These are phyloP conservation scores for Didymella glomerata DNA, from an alignment of 2,329 filamentous ascomycete genomes.

Conservation along the genomic window DNA sequence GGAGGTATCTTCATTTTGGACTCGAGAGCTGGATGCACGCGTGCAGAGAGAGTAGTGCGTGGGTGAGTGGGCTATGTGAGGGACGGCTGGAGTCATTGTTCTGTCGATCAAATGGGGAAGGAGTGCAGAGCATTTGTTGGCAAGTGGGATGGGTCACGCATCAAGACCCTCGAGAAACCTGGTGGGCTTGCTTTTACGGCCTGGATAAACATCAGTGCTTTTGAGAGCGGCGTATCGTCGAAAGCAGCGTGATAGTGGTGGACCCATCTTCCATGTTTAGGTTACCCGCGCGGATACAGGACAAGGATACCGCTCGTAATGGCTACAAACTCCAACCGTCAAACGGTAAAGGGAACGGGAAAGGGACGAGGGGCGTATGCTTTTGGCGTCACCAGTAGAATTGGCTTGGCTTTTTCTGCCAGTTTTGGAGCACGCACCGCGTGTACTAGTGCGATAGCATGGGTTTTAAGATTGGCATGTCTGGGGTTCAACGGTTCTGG, in stretches of 20 bases:
- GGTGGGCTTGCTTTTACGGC: not conserved
- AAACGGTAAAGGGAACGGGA: not conserved
- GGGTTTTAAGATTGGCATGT: not conserved
- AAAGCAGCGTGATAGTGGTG: no score
- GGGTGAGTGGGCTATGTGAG: not conserved
- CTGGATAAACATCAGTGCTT: not conserved
- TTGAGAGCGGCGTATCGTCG: not conserved
- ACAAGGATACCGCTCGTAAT: not conserved
- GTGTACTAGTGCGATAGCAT: not conserved
- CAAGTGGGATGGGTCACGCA: no score
- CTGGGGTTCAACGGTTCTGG: not conserved
- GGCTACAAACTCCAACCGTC: not conserved
- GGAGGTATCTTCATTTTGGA: not conserved
- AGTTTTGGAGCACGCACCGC: not conserved
- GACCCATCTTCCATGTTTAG: no score
- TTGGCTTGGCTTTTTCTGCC: not conserved
- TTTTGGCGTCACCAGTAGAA: not conserved
- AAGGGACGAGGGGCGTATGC: not conserved
- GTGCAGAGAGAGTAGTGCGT: not conserved
- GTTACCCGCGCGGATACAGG: not conserved
- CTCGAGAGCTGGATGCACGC: not conserved
- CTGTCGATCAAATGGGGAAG: not conserved
- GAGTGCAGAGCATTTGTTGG: not conserved
- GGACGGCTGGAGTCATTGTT: not conserved
- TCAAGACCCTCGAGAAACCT: no score